Base-by-base conservation (phyloP, 371 early-diverging fungal genomes). In the Apophysomyces sp. region DNA sequence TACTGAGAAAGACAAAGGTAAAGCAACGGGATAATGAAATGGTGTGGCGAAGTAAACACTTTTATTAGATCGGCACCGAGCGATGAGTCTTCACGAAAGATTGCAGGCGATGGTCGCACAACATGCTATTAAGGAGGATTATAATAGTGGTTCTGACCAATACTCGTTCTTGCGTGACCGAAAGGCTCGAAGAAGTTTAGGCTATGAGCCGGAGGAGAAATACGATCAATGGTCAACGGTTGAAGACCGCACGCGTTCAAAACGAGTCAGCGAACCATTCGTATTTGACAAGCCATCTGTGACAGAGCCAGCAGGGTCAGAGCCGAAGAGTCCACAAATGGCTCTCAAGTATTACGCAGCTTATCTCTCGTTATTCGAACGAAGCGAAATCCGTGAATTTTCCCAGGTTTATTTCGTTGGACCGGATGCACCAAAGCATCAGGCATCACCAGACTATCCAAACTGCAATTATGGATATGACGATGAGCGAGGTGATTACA, bases 401-500 rank as follows among this genome's bases (percentile, higher is more conserved):
- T 79, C 82, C 1, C 83, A 90, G 30, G 80, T 95, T 32, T 94
- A 92, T 69, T 95, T 89, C 67, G 82, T 88, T 57, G 94, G 95
- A 30, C 85, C 77, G 29, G 82, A 84, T 59, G 80, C 83, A 4
- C 67, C 78, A 52, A 83, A 83, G 59, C 60, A 62, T 18, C 62
- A 71, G 4, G 73, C 79, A 3, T 11, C 34, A 21, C 71, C 74
- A n/a, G 79, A 81, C 15, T 53, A 70, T 6, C 71, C 75, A 18
- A 65, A 68, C 12, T 67, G 71, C 62, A 84, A 90, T 60, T 72
- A 78, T 63, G 89, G 92, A 18, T 95, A 83, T 56, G 96, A 94
- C 69, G 98, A 98, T 77, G 88, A 94, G 55, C 89, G 94, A 4
- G 98, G 98, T 4, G 98, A 98, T 65, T 96, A 96, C 61, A 79